Evolutionary conservation across 805 yeast species (phyloP).

Genomic region (Candida railenensis): DNA sequence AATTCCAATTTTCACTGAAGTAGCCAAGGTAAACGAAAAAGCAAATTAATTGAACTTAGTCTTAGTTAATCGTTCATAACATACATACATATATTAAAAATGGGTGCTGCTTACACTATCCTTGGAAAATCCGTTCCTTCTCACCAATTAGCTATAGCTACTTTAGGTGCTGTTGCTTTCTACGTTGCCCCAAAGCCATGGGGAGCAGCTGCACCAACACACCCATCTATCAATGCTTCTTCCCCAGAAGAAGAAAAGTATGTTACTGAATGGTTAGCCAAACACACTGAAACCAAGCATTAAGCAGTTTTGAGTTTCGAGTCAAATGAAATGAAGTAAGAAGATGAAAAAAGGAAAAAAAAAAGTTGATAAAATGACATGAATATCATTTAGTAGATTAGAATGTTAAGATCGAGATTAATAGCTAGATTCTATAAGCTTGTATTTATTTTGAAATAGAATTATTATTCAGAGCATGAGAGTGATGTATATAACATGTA

Average conservation of each 20-base stretch:
- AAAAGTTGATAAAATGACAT: background rate
- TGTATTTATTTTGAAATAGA: background rate
- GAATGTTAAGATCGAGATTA: background rate
- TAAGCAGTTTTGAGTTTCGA: conserved; percentile 5
- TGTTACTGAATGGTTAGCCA: conserved; percentile 65
- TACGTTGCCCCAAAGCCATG: conserved; percentile 74
- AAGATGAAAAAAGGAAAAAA: background rate
- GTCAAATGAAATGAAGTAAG: background rate
- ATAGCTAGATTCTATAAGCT: background rate
- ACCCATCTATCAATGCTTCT: conserved; percentile 71
- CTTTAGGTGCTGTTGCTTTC: conserved; percentile 67
- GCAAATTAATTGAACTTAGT: background rate
- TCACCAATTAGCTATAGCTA: conserved; percentile 79
- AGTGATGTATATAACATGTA: background rate
- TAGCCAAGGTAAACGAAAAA: conserved; percentile 7
- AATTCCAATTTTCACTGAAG: conserved; percentile 8
- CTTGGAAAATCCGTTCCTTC: conserved; percentile 84
- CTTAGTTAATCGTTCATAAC: background rate
- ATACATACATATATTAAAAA: conserved; percentile 23
- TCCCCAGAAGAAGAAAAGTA: conserved; percentile 89
- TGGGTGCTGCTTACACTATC: conserved; percentile 85
- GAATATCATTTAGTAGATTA: background rate
- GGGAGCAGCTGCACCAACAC: conserved; percentile 57
- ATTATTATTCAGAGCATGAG: background rate
- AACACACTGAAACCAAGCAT: conserved; percentile 29